These are phyloP conservation scores for Eragrostis tef DNA, from an alignment of 202 grass and related monocot genomes.

Conservation along the genomic window DNA sequence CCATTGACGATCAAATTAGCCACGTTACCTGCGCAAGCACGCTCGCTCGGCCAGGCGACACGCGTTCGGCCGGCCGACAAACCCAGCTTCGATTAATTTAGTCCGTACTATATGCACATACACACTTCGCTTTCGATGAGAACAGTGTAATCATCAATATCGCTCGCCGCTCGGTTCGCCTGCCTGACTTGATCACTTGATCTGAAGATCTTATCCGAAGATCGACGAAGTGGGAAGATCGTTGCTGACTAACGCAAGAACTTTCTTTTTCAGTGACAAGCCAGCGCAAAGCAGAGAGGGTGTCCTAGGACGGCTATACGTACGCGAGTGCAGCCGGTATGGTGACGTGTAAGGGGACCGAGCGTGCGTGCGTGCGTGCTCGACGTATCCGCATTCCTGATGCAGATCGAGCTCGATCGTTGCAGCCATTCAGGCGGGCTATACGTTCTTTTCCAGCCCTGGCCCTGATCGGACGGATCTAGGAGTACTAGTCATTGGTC, in stretches of 20 bases:
- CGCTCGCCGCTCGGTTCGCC: not conserved
- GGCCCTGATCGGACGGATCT: not conserved
- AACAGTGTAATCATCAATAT: not conserved
- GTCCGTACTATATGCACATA: not conserved
- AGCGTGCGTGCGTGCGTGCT: not conserved
- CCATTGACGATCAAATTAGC: no score
- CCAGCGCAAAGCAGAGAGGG: not conserved
- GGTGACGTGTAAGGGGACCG: no score
- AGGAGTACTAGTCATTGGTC: not conserved
- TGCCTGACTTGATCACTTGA: not conserved
- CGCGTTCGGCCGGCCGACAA: slow-evolving; percentile 31
- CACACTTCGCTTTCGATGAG: slow-evolving; percentile 15
- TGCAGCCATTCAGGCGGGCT: no score
- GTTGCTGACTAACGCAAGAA: not conserved
- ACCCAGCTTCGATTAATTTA: not conserved
- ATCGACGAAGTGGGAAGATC: no score
- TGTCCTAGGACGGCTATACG: not conserved
- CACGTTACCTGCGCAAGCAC: not conserved
- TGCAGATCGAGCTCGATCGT: no score
- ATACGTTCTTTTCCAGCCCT: not conserved
- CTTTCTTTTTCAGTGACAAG: not conserved
- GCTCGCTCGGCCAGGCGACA: not conserved
- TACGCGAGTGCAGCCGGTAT: not conserved
- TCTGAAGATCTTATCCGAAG: not conserved
- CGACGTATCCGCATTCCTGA: not conserved